These are phyloP conservation scores for Hippophae rhamnoides DNA, from an alignment of 306 rosid genomes.

Conservation along the genomic window DNA sequence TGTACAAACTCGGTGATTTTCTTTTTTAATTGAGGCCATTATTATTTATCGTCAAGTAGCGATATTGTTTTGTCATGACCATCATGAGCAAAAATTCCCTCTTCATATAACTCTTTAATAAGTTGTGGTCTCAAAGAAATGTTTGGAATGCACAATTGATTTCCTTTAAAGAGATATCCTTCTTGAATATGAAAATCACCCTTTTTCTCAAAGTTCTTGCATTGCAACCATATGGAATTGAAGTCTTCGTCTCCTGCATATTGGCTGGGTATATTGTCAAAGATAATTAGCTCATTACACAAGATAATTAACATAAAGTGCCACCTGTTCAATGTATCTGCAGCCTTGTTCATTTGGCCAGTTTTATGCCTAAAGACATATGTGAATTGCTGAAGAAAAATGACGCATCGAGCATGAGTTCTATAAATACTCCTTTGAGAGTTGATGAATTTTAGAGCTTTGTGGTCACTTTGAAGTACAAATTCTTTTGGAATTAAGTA, in stretches of 20 bases:
- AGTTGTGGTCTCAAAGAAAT: background rate
- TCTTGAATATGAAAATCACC: background rate
- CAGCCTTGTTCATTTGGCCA: background rate
- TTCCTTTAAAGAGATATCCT: background rate
- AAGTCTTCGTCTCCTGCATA: background rate
- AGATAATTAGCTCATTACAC: background rate
- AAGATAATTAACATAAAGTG: background rate
- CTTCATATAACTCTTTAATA: background rate
- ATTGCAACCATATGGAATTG: background rate
- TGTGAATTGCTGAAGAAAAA: background rate
- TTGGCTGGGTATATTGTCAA: background rate
- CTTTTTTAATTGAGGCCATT: background rate
- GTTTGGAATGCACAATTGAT: background rate
- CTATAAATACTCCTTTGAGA: background rate
- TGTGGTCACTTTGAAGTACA: background rate
- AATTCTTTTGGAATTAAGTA: too few species aligned
- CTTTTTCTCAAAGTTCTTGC: background rate
- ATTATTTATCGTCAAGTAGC: background rate
- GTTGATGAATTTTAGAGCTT: background rate
- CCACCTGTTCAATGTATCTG: background rate
- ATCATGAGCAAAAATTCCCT: background rate
- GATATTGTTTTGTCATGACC: background rate
- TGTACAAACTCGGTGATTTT: background rate
- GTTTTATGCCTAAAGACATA: background rate
- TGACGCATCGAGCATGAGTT: background rate